Percentiles rank a stretch among this genome's conserved stretches.
Evolutionary conservation across 257 asterid genomes (phyloP).

Genomic region (Lycium barbarum): DNA sequence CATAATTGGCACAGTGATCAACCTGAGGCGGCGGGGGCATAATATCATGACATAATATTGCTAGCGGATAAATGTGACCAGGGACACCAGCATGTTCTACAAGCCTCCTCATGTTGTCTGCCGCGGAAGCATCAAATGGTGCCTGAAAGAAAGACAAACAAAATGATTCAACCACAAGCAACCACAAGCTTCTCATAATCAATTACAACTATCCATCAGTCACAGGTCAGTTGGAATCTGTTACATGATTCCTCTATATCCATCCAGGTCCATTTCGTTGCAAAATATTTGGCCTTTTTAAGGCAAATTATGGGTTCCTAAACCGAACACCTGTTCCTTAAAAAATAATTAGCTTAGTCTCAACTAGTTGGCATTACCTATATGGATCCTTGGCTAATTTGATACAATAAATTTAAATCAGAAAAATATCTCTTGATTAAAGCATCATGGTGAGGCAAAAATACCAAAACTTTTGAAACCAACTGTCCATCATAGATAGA

Average conservation of each 20-base stretch:
- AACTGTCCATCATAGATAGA: background rate
- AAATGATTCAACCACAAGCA: constrained; percentile 17
- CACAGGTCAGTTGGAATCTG: background rate
- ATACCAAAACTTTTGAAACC: constrained; percentile 15
- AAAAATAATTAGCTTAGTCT: background rate
- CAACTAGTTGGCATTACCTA: background rate
- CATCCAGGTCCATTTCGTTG: constrained; percentile 1
- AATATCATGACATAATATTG: constrained; percentile 72
- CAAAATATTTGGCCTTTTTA: background rate
- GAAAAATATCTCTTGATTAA: background rate
- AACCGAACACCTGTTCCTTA: background rate
- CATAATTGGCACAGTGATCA: constrained; percentile 18
- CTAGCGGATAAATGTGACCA: constrained; percentile 76
- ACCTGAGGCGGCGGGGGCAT: constrained; percentile 94
- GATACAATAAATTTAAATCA: background rate
- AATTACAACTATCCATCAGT: constrained; percentile 27
- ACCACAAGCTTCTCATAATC: constrained; percentile 13
- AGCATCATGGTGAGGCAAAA: background rate
- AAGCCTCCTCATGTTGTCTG: constrained; percentile 90
- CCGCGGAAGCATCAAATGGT: constrained; percentile 73
- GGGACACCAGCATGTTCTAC: constrained; percentile 78
- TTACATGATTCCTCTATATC: background rate
- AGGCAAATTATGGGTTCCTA: constrained; percentile 19
- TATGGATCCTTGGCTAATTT: background rate
- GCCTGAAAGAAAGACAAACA: constrained; percentile 56